These are phyloP conservation scores for Helotiales sp. DNA, from an alignment of 2,329 filamentous ascomycete genomes.

Conservation along the genomic window DNA sequence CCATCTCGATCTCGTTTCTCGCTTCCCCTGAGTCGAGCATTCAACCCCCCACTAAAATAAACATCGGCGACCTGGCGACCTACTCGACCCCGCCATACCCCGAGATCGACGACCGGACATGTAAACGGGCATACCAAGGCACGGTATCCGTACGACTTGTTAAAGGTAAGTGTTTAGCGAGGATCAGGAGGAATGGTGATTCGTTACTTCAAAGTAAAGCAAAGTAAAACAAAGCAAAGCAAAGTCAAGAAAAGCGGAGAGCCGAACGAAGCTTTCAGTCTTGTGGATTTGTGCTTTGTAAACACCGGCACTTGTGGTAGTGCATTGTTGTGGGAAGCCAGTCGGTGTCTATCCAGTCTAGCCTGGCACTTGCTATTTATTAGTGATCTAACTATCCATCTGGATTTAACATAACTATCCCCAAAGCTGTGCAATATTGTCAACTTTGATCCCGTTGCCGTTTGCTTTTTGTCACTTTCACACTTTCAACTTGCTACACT, in stretches of 20 bases:
- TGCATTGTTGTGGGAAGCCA: neutral
- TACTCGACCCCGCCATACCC: slow-evolving; percentile 3
- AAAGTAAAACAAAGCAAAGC: neutral
- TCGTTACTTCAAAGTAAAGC: neutral
- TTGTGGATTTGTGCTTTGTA: neutral
- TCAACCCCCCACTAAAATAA: too few relatives aligned
- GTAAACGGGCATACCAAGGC: neutral
- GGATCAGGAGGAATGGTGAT: too few relatives aligned
- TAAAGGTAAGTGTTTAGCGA: too few relatives aligned
- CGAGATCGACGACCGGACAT: slow-evolving; percentile 3
- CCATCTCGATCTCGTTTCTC: too few relatives aligned
- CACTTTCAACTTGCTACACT: neutral
- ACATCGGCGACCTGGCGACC: too few relatives aligned
- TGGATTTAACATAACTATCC: neutral
- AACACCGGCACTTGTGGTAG: slow-evolving; percentile 1
- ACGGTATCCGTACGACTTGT: neutral
- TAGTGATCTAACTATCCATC: neutral
- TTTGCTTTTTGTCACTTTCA: neutral
- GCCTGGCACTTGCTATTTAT: slow-evolving; percentile 1
- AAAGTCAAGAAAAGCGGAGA: neutral
- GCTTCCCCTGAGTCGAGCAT: too few relatives aligned
- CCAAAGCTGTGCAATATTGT: too few relatives aligned
- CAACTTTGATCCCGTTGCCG: neutral
- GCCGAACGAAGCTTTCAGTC: neutral
- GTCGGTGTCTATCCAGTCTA: neutral